Base-by-base conservation (phyloP, 495 filamentous ascomycete genomes). In the Astrocystis sublimbata region DNA sequence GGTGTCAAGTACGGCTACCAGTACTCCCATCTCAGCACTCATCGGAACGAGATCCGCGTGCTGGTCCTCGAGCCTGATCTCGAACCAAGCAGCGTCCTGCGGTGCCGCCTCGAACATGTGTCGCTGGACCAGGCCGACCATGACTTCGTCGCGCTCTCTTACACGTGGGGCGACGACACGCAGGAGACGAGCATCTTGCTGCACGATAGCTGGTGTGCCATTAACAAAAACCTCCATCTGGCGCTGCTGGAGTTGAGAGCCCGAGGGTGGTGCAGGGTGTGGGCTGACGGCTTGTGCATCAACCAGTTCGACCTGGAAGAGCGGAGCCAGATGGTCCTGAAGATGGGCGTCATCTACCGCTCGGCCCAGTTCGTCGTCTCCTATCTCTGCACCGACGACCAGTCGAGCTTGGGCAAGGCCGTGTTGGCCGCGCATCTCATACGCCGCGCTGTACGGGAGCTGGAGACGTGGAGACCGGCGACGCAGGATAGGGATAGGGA, bases 221-320 rank as follows among this genome's bases (percentile, higher is more conserved):
- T 56, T 23, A 43, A 41, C 10, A 47, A 47, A 28, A 62, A 47
- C n/a, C 38, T 62, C 8, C 49, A 62, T 17, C 47, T 45, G 23
- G 60, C 60, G 3, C 10, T 62, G 17, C 40, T 46, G 19, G 50
- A 62, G 30, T 31, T 62, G 13, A 49, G 51, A 6, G 31, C 42
- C 10, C 31, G 60, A 19, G 60, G 60, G 0, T 21, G 45, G 19
- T 54, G 49, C 30, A n/a, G 60, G 6, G 51, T 67, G 19, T 64
- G 65, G 65, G 62, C 51, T 10, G 65, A 64, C 31, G 61, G 51
- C 45, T 52, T 67, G 36, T 67, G 65, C 58, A 67, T 67, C 51
- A 67, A 67, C 57, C 65, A 63, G 45, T 21, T 30, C 12, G 58
- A 67, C 33, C 56, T 53, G 21, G 61, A 57, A 26, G 65, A 67